A percentile compares a stretch with the other conserved stretches of the same genome.
Conservation (phyloP, 164 flowering plant genomes). For the Stephania yunnanensis region DNA sequence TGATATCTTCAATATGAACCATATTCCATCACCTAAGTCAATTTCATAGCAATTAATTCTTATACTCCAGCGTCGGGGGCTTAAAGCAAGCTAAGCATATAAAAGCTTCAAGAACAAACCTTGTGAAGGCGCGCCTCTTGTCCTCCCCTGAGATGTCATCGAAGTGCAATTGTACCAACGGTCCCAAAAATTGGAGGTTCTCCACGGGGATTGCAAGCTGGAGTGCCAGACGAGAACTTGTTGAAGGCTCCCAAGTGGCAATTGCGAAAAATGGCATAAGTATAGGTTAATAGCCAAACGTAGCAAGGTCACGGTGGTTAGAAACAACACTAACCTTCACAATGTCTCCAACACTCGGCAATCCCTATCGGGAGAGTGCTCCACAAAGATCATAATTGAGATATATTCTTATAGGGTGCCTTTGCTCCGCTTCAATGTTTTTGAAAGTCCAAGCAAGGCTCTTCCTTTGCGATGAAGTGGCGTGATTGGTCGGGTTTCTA, state of each 20-base stretch:
- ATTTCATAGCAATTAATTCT: too few relatives aligned
- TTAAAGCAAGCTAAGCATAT: too few relatives aligned
- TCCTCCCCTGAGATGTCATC: conserved; percentile 96
- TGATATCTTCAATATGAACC: not conserved
- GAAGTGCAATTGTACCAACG: conserved; percentile 98
- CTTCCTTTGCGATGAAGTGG: conserved; percentile 53
- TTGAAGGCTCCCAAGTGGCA: conserved; percentile 84
- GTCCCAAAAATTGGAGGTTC: conserved; percentile 83
- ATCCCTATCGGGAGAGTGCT: conserved; percentile 92
- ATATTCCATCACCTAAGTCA: too few relatives aligned
- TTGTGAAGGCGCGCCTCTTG: too few relatives aligned
- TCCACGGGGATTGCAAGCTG: conserved; percentile 81
- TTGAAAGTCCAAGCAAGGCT: conserved; percentile 54
- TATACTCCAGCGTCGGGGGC: too few relatives aligned
- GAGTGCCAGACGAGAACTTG: conserved; percentile 40
- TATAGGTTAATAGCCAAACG: conserved; percentile 5
- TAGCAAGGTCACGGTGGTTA: too few relatives aligned
- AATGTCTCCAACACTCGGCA: too few relatives aligned
- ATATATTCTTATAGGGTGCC: conserved; percentile 84
- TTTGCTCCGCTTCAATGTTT: conserved; percentile 28
- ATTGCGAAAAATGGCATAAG: conserved; percentile 7
- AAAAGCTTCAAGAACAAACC: too few relatives aligned
- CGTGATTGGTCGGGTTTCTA: conserved; percentile 31
- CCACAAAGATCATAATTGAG: conserved; percentile 97
- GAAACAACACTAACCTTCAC: too few relatives aligned